phyloP scores from a whole-genome alignment of 2,329 filamentous ascomycete genomes.

The Corinectria fuckeliana region DNA sequence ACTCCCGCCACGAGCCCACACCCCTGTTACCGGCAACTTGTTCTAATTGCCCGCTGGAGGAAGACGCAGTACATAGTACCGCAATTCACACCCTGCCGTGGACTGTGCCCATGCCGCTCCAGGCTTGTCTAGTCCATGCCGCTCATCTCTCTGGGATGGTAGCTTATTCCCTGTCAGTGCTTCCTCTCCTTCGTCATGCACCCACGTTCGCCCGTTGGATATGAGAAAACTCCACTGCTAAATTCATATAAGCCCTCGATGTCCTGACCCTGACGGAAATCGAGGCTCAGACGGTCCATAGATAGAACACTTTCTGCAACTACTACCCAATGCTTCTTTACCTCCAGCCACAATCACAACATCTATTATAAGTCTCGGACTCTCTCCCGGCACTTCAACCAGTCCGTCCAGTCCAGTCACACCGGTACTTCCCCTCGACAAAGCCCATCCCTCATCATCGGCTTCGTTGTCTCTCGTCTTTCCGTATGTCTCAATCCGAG shows the following conservation, averaged over 20 bases:
- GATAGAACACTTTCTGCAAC: constrained; percentile 37
- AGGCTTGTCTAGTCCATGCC: constrained; percentile 28
- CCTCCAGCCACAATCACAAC: constrained; percentile 31
- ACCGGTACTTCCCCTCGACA: constrained; percentile 28
- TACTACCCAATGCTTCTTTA: constrained; percentile 32
- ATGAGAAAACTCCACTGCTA: constrained; percentile 34
- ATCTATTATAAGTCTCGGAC: constrained; percentile 31
- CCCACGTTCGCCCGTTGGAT: constrained; percentile 27
- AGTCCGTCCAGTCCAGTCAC: constrained; percentile 23
- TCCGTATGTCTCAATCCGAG: constrained; percentile 42
- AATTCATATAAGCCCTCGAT: constrained; percentile 42
- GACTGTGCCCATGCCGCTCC: constrained; percentile 32
- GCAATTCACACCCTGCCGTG: constrained; percentile 35
- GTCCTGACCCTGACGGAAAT: constrained; percentile 39
- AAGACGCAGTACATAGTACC: constrained; percentile 26
- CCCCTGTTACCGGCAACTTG: constrained; percentile 31
- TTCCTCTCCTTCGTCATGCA: constrained; percentile 40
- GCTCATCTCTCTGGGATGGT: constrained; percentile 35
- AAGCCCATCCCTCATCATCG: constrained; percentile 27
- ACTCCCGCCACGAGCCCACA: constrained; percentile 35
- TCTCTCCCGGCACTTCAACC: constrained; percentile 23
- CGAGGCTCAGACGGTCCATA: constrained; percentile 42
- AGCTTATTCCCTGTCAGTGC: constrained; percentile 38
- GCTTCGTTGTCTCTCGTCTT: constrained; percentile 28
- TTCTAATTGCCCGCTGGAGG: constrained; percentile 36